Evolutionary conservation across 2,329 filamentous ascomycete species (phyloP), one percentile per base, ranked within the genome.

Genomic region (Chrysoporthe austroafricana): DNA sequence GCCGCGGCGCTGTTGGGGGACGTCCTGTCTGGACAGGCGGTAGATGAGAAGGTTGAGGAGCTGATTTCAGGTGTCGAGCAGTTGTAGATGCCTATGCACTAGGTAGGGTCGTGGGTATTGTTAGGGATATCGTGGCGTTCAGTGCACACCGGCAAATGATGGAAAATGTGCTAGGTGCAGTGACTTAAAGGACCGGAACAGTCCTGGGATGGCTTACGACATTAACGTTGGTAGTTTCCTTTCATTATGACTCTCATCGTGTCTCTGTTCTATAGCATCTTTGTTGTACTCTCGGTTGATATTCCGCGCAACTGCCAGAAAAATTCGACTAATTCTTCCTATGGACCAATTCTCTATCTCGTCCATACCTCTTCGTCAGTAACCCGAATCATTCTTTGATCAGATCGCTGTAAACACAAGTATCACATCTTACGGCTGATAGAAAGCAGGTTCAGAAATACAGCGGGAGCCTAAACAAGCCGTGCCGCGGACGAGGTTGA

Each of bases 1-100:
- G 80, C 83, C 1, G 79, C 77, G 32, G 77, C 74, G 56, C 74
- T 84, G 42, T 71, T 88, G 46, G 71, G 71, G 0, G 79, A 82
- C 62, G 77, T 87, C 5, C 64, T 86, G 7, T 63, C 72, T 9
- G 73, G 76, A 18, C 73, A 72, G 4, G 66, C 66, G 2, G 67
- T 75, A 16, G 58, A 63, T 0, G 82, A 83, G 62, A 80, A 84
- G 69, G 74, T 88, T 21, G 84, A 88, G 7, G 82, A 86, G 60
- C 76, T 88, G 42, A 74, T 88, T 63, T 79, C 83, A 21, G 82
- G 83, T 70, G 85, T 90, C 71, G 88, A 90, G 74, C 86, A 90
- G 74, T 74, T 90, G 71, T 90, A 80, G 72, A 44, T 18, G 21
- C 11, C 34, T 50, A 7, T 26, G 6, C 26, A 18, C 5, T 2